These are phyloP conservation scores for Hypocreales sp. DNA, from an alignment of 2,329 filamentous ascomycete genomes.

Conservation along the genomic window DNA sequence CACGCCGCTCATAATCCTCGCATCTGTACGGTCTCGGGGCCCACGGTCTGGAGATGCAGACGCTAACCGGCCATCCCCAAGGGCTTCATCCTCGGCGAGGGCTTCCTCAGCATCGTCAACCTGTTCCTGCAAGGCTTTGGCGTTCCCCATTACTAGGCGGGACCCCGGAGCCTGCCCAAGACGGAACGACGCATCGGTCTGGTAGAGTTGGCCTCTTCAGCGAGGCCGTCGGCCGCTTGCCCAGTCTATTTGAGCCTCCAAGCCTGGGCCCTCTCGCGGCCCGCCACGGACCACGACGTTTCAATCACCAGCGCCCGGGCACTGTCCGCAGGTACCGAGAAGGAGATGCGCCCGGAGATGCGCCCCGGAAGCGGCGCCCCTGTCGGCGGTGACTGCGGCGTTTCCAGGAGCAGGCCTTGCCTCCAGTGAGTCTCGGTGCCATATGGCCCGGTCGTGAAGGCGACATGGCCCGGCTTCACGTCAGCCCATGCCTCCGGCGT, in stretches of 20 bases:
- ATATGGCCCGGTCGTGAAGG: slow-evolving; percentile 75
- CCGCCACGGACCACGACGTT: slow-evolving; percentile 41
- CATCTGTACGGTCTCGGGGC: slow-evolving; percentile 34
- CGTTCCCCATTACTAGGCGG: slow-evolving; percentile 52
- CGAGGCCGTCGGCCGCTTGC: no score
- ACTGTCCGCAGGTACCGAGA: slow-evolving; percentile 53
- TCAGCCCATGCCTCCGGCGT: slow-evolving; percentile 48
- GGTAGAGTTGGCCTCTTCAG: no score
- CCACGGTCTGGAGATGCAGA: neutral
- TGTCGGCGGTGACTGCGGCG: slow-evolving; percentile 33
- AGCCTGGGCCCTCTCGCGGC: slow-evolving; percentile 25
- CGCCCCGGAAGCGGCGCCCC: slow-evolving; percentile 36
- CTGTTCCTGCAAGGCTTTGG: slow-evolving; percentile 61
- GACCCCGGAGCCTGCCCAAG: no score
- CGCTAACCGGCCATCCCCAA: slow-evolving; percentile 15
- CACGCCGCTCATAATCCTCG: slow-evolving; percentile 77
- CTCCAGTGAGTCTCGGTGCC: slow-evolving; percentile 79
- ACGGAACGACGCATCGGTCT: no score
- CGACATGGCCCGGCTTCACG: slow-evolving; percentile 44
- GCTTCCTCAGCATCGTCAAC: slow-evolving; percentile 83
- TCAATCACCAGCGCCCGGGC: slow-evolving; percentile 52
- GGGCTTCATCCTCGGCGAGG: slow-evolving; percentile 87
- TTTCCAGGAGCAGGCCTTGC: slow-evolving; percentile 61
- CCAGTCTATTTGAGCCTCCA: slow-evolving; percentile 38
- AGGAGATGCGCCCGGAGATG: slow-evolving; percentile 53